Conservation (phyloP, 2,329 filamentous ascomycete genomes). For the Nakataea oryzae region DNA sequence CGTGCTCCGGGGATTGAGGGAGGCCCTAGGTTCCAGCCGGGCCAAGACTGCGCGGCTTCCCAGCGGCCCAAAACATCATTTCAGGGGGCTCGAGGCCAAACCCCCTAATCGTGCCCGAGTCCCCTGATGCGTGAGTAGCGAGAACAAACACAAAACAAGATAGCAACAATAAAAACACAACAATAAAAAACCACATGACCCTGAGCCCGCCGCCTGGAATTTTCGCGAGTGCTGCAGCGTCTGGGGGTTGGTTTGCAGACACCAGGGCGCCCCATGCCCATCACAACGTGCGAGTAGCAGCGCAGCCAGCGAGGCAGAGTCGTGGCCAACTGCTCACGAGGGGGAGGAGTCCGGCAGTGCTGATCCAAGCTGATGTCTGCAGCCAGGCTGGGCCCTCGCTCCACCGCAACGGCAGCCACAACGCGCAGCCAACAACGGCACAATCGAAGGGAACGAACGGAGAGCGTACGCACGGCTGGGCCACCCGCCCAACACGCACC, state of each 20-base stretch:
- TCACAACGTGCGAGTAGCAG: neutral
- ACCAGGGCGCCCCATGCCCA: no score
- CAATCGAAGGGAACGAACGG: no score
- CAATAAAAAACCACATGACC: no score
- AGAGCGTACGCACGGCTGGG: no score
- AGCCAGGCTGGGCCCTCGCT: neutral
- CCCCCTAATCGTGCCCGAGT: neutral
- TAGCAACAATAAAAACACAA: no score
- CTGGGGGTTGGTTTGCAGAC: no score
- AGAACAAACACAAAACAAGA: neutral
- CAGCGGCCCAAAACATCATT: neutral
- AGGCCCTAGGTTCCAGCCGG: no score
- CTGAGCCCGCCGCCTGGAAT: neutral
- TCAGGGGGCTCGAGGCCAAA: neutral
- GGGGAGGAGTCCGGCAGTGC: neutral
- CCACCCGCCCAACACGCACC: neutral
- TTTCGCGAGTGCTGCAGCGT: neutral
- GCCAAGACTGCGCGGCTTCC: neutral
- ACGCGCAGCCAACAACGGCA: neutral
- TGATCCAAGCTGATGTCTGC: neutral
- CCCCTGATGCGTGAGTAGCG: neutral
- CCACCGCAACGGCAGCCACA: neutral
- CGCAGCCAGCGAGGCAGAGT: neutral
- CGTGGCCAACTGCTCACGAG: neutral
- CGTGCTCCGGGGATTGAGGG: neutral